Percentiles rank a stretch among this genome's conserved stretches.
Evolutionary conservation across 495 filamentous ascomycete genomes (phyloP).

Genomic region (Daldinia concentrica): DNA sequence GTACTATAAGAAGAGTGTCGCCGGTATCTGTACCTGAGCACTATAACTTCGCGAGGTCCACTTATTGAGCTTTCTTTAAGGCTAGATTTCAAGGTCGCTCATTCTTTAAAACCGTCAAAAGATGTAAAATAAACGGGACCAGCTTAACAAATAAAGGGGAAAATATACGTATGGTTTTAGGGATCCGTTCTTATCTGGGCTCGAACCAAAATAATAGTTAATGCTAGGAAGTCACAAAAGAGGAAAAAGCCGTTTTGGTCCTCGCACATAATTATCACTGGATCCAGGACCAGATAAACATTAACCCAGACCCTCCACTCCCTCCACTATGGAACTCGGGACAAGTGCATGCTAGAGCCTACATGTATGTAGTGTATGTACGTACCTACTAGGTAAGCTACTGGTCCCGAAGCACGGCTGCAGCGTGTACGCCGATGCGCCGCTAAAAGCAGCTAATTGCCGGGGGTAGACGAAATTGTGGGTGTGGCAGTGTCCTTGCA

Average conservation of each 20-base stretch:
- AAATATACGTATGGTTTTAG: background rate
- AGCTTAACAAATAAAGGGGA: background rate
- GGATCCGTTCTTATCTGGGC: background rate
- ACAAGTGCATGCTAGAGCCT: conserved; percentile 35
- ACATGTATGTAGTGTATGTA: conserved; percentile 1
- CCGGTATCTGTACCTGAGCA: conserved; percentile 16
- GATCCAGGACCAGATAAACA: conserved; percentile 27
- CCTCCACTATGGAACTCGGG: conserved; percentile 41
- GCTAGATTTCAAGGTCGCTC: conserved; percentile 11
- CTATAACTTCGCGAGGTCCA: conserved; percentile 22
- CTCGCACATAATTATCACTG: conserved; percentile 35
- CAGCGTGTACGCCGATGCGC: conserved; percentile 32
- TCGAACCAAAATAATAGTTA: conserved; percentile 1
- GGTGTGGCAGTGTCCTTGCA: conserved; percentile 43
- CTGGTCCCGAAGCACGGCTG: conserved; percentile 12
- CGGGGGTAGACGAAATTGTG: conserved; percentile 34
- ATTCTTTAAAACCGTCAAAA: conserved; percentile 22
- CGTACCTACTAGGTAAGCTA: background rate
- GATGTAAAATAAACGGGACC: background rate
- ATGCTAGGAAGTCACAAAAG: conserved; percentile 2
- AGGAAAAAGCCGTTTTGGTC: conserved; percentile 20
- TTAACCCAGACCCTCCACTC: conserved; percentile 37
- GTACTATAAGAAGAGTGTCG: background rate
- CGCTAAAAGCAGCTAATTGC: conserved; percentile 41
- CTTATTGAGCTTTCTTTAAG: conserved; percentile 22